Evolutionary conservation across 2,329 filamentous ascomycete species (phyloP).

Genomic region (Rugonectria rugulosa): DNA sequence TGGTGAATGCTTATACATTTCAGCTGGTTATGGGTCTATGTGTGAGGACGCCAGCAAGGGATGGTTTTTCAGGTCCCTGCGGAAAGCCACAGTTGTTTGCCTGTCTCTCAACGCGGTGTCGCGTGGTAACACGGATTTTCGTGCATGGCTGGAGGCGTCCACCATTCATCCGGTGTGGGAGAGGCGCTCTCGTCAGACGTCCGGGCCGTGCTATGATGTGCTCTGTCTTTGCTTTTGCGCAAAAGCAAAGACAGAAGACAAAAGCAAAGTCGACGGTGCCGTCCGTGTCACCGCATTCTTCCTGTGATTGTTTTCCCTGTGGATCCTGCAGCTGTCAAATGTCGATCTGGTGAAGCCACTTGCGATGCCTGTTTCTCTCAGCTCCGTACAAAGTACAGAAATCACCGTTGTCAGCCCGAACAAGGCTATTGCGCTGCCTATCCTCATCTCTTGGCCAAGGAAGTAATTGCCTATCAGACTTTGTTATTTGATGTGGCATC

Average conservation of each 20-base stretch:
- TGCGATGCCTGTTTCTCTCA: neutral
- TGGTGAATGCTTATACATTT: constrained; percentile 8
- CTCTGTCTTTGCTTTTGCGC: constrained; percentile 1
- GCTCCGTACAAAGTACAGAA: no score
- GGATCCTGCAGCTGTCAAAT: constrained; percentile 11
- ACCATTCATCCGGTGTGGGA: constrained; percentile 6
- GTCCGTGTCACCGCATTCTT: neutral
- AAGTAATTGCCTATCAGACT: no score
- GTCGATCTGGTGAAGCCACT: constrained; percentile 9
- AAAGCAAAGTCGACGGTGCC: constrained; percentile 3
- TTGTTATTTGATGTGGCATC: no score
- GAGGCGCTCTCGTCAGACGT: no score
- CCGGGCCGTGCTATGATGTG: constrained; percentile 6
- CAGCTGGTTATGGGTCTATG: constrained; percentile 19
- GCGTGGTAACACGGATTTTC: constrained; percentile 1
- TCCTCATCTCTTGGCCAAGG: neutral
- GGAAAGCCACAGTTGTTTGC: constrained; percentile 18
- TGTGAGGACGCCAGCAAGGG: neutral
- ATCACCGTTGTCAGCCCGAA: no score
- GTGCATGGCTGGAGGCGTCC: neutral
- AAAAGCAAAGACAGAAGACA: neutral
- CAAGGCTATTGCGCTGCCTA: neutral
- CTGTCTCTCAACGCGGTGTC: constrained; percentile 2
- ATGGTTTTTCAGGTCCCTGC: constrained; percentile 5
- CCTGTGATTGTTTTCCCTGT: neutral